phyloP scores from a whole-genome alignment of 129 eudicot species.

The Helianthus annuus region HanXRQr2.0-SUNRISE NC_035442.2:172788829-172789328 shows the following conservation, averaged over 20 bases:
- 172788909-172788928: constrained; percentile 84
- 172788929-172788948: constrained; percentile 81
- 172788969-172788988: constrained; percentile 74
- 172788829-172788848: constrained; percentile 88
- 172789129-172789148: constrained; percentile 74
- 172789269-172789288: constrained; percentile 47
- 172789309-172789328: constrained; percentile 8
- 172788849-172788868: constrained; percentile 87
- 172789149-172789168: constrained; percentile 65
- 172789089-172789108: constrained; percentile 53
- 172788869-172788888: constrained; percentile 93
- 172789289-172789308: constrained; percentile 44
- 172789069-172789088: constrained; percentile 78
- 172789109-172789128: constrained; percentile 86
- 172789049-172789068: constrained; percentile 85
- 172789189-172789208: constrained; percentile 77
- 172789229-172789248: constrained; percentile 50
- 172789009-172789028: constrained; percentile 79
- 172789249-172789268: constrained; percentile 42
- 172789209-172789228: constrained; percentile 80
- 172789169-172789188: constrained; percentile 72
- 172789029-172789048: constrained; percentile 72
- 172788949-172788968: constrained; percentile 82
- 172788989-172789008: constrained; percentile 85
- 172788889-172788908: constrained; percentile 78